Percentiles rank a stretch among this genome's conserved stretches.
Evolutionary conservation across 2,329 filamentous ascomycete genomes (phyloP).

Genomic region (Aspergillus sojae): DNA sequence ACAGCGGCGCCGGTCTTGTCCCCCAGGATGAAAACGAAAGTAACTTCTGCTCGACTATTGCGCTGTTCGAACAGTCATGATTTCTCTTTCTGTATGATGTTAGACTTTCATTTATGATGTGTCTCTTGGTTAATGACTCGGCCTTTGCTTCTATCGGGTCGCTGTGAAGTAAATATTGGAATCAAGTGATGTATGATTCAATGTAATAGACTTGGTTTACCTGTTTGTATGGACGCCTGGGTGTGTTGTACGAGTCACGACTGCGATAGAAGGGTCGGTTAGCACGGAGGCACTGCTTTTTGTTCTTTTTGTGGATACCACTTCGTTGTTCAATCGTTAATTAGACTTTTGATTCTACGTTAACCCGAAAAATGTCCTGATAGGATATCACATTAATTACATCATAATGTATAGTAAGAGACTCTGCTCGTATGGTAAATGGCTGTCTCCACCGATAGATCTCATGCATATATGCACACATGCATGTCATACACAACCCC

Average conservation of each 20-base stretch:
- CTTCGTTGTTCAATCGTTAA: not conserved
- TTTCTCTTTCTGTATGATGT: not conserved
- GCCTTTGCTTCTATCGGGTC: not conserved
- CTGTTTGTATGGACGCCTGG: not conserved
- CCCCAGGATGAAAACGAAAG: slow-evolving; percentile 43
- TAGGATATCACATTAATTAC: not conserved
- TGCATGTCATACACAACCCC: not conserved
- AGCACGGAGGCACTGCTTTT: not conserved
- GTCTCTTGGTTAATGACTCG: too few species aligned
- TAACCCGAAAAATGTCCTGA: not conserved
- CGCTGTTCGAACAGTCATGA: slow-evolving; percentile 42
- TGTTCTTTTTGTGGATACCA: not conserved
- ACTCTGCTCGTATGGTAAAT: not conserved
- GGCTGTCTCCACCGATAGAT: not conserved
- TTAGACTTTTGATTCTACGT: not conserved
- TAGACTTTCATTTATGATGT: not conserved
- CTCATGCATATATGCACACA: not conserved
- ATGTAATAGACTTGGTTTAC: not conserved
- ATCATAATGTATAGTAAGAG: not conserved
- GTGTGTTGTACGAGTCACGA: not conserved
- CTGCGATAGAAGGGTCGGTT: not conserved
- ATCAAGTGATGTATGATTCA: not conserved
- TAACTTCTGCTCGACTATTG: slow-evolving; percentile 49
- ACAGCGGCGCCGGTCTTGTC: slow-evolving; percentile 38
- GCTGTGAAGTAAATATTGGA: not conserved